These are phyloP conservation scores for Lineolata rhizophorae DNA, from an alignment of 495 filamentous ascomycete species.

Conservation along the genomic window DNA sequence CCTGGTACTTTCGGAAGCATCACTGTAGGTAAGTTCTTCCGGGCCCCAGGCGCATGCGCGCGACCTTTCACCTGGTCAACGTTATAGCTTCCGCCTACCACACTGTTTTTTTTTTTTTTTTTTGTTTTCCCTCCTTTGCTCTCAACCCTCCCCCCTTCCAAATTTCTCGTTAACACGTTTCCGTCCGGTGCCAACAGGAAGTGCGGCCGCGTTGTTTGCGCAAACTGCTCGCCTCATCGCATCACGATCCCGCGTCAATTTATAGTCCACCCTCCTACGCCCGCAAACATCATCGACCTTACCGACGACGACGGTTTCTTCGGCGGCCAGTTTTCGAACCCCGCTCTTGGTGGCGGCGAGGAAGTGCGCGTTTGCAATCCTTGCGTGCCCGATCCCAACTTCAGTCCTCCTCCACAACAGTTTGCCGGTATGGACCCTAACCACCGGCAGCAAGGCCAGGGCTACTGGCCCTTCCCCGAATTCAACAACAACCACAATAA, in stretches of 20 bases:
- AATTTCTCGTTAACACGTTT: constrained; percentile 1
- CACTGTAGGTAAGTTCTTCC: constrained; percentile 45
- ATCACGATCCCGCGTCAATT: constrained; percentile 88
- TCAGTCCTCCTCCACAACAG: constrained; percentile 26
- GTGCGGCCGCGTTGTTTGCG: constrained; percentile 87
- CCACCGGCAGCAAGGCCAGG: too few species aligned
- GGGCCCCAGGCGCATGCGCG: too few species aligned
- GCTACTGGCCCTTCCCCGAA: background rate
- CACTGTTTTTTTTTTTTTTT: too few species aligned
- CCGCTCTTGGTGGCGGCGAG: constrained; percentile 52
- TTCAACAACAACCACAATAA: background rate
- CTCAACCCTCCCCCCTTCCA: too few species aligned
- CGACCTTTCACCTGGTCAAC: too few species aligned
- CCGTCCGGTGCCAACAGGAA: too few species aligned
- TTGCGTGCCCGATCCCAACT: constrained; percentile 82
- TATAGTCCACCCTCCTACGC: constrained; percentile 59
- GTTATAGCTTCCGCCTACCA: too few species aligned
- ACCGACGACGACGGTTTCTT: constrained; percentile 14
- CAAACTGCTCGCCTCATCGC: constrained; percentile 74
- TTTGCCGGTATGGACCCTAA: too few species aligned
- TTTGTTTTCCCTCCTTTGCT: too few species aligned
- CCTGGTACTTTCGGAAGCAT: constrained; percentile 75
- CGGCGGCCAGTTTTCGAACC: constrained; percentile 18
- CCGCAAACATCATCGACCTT: constrained; percentile 19
- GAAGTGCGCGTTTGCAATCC: constrained; percentile 85